Evolutionary conservation across 306 rosid genomes (phyloP).

Genomic region (Begonia fuchsioides): DNA sequence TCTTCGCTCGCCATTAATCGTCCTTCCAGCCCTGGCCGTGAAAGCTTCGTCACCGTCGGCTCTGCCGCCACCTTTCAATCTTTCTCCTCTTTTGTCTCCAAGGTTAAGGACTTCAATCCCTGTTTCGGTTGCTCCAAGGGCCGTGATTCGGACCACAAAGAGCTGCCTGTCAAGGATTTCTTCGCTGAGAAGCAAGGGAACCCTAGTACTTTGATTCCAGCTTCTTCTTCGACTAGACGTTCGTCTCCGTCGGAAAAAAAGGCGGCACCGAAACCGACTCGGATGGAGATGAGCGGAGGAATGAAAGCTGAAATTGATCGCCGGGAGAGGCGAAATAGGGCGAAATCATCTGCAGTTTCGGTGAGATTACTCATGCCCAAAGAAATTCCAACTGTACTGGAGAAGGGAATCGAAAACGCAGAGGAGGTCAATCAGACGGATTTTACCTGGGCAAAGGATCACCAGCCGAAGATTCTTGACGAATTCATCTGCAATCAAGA

Average conservation of each 20-base stretch:
- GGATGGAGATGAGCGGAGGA: too few relatives aligned
- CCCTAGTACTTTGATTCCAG: too few relatives aligned
- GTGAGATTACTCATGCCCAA: too few relatives aligned
- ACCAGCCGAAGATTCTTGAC: conserved; percentile 39
- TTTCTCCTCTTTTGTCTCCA: conserved; percentile 8
- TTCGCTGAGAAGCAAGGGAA: not conserved
- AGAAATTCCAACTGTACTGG: too few relatives aligned
- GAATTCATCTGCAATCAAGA: conserved; percentile 57
- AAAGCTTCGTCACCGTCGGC: not conserved
- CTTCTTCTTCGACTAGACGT: too few relatives aligned
- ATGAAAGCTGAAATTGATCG: too few relatives aligned
- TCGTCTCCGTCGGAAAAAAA: too few relatives aligned
- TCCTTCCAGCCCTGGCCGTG: conserved; percentile 4
- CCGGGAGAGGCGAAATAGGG: not conserved
- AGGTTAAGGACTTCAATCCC: conserved; percentile 9
- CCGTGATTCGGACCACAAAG: conserved; percentile 1
- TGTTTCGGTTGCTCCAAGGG: conserved; percentile 2
- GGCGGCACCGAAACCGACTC: too few relatives aligned
- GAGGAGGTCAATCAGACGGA: conserved; percentile 4
- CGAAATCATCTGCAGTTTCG: not conserved
- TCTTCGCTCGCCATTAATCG: not conserved
- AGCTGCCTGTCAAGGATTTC: conserved; percentile 7
- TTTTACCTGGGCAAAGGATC: conserved; percentile 47
- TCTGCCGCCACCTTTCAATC: conserved; percentile 5
- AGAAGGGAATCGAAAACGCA: not conserved